These are phyloP conservation scores for Talaromyces sp. DNA, from an alignment of 2,329 filamentous ascomycete genomes.

Conservation along the genomic window DNA sequence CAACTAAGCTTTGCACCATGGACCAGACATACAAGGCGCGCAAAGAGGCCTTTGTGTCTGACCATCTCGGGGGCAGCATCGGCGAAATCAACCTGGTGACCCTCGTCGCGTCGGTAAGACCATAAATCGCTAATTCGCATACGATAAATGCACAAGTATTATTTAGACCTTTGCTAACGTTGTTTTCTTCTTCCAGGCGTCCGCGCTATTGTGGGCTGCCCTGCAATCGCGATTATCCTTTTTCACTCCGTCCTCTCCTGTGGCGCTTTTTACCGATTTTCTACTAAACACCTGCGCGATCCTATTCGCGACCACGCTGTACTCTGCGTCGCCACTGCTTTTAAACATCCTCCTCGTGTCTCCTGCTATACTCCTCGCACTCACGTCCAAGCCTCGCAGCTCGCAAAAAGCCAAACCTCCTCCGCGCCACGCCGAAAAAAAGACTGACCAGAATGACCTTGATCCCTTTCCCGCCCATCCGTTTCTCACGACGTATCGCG, in stretches of 20 bases:
- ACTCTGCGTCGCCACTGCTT: conserved; percentile 67
- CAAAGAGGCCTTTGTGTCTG: conserved; percentile 95
- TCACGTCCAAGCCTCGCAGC: conserved; percentile 28
- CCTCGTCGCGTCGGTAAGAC: conserved; percentile 67
- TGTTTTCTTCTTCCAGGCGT: conserved; percentile 50
- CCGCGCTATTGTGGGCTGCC: conserved; percentile 80
- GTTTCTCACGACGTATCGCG: conserved; percentile 87
- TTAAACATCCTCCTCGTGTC: conserved; percentile 68
- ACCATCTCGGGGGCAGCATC: conserved; percentile 75
- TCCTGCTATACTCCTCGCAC: conserved; percentile 61
- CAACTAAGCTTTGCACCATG: conserved; percentile 19
- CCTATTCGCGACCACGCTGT: conserved; percentile 79
- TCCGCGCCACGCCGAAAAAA: conserved; percentile 19
- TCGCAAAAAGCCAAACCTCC: conserved; percentile 30
- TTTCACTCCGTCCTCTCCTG: conserved; percentile 67
- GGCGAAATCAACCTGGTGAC: conserved; percentile 83
- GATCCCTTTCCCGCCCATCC: conserved; percentile 72
- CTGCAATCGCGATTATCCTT: conserved; percentile 78
- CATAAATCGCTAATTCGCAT: not conserved
- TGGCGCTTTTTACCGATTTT: conserved; percentile 72
- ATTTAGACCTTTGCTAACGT: not conserved
- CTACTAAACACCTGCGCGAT: conserved; percentile 78
- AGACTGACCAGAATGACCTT: conserved; percentile 17
- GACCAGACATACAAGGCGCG: conserved; percentile 70
- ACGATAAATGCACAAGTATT: too few species aligned